These are phyloP conservation scores for Haplosporangium gracile DNA, from an alignment of 192 early-diverging fungal genomes.

Conservation along the genomic window DNA sequence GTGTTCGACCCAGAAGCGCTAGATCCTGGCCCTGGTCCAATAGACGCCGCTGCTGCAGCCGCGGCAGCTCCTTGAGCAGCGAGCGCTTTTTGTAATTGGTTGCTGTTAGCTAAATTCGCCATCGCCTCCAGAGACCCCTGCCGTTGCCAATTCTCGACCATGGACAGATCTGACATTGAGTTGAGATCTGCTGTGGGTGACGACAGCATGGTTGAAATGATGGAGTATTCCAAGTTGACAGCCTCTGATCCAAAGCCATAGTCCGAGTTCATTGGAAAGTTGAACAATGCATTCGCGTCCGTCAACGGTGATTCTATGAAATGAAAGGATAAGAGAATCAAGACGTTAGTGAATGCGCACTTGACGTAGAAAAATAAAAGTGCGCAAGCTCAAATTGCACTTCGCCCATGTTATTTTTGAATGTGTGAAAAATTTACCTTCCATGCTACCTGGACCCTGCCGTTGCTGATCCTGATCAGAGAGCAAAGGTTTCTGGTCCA, in stretches of 20 bases:
- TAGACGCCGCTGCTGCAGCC: conserved; percentile 7
- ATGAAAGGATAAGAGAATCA: background rate
- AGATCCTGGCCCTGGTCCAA: conserved; percentile 4
- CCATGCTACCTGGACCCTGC: conserved; percentile 27
- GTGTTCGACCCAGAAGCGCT: background rate
- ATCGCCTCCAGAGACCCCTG: conserved; percentile 41
- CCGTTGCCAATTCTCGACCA: conserved; percentile 56
- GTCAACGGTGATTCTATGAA: conserved; percentile 28
- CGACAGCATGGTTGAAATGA: conserved; percentile 91
- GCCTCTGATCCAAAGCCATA: conserved; percentile 90
- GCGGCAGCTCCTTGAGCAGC: conserved; percentile 30
- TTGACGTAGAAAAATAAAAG: background rate
- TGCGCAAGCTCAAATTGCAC: background rate
- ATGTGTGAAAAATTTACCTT: conserved; percentile 11
- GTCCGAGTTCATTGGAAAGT: conserved; percentile 55
- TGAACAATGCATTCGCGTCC: conserved; percentile 42
- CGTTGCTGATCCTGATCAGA: conserved; percentile 38
- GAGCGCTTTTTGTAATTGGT: conserved; percentile 54
- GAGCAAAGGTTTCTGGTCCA: conserved; percentile 16
- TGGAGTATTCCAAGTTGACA: conserved; percentile 90
- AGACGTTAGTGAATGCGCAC: background rate
- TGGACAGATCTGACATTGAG: conserved; percentile 44
- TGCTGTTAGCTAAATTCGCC: conserved; percentile 54
- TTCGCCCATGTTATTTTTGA: background rate
- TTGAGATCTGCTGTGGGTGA: conserved; percentile 64